These are phyloP conservation scores for Simplicillium sp. DNA, from an alignment of 2,329 filamentous ascomycete genomes.

Conservation along the genomic window DNA sequence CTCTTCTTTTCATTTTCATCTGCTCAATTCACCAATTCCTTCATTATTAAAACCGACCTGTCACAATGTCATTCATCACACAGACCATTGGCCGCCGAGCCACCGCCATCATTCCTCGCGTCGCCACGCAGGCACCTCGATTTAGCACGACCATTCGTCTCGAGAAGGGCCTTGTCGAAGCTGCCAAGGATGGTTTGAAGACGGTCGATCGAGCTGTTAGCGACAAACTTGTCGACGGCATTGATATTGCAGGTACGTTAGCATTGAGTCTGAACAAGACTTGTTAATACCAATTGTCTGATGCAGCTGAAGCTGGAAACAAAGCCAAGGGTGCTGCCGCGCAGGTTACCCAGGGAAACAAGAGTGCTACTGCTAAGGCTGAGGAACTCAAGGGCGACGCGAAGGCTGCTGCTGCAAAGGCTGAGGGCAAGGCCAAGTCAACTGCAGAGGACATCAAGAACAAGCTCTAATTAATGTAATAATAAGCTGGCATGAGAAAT, in stretches of 20 bases:
- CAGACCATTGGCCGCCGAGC: conserved; percentile 33
- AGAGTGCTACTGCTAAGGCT: conserved; percentile 20
- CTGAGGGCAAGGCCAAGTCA: conserved; percentile 31
- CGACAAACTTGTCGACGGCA: conserved; percentile 52
- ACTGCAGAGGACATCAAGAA: conserved; percentile 28
- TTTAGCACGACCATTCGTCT: conserved; percentile 38
- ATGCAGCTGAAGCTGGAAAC: conserved; percentile 25
- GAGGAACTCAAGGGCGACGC: conserved; percentile 30
- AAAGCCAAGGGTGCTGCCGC: conserved; percentile 39
- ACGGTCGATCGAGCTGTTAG: conserved; percentile 49
- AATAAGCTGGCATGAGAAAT: neutral
- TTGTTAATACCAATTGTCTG: neutral
- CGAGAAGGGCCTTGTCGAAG: conserved; percentile 41
- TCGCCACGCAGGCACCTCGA: conserved; percentile 31
- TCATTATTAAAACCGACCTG: neutral
- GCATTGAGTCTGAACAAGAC: neutral
- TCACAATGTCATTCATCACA: conserved; percentile 44
- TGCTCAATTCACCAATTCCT: neutral
- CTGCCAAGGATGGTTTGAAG: conserved; percentile 51
- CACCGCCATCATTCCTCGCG: conserved; percentile 25
- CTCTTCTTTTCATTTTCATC: conserved; percentile 3
- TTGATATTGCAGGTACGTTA: conserved; percentile 46
- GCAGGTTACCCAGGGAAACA: conserved; percentile 20
- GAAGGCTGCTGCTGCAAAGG: conserved; percentile 30
- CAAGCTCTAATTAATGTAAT: conserved; percentile 13